Evolutionary conservation across 306 rosid genomes (phyloP), one percentile per base, ranked within the genome.

Genomic region (Fragaria iinumae): DNA sequence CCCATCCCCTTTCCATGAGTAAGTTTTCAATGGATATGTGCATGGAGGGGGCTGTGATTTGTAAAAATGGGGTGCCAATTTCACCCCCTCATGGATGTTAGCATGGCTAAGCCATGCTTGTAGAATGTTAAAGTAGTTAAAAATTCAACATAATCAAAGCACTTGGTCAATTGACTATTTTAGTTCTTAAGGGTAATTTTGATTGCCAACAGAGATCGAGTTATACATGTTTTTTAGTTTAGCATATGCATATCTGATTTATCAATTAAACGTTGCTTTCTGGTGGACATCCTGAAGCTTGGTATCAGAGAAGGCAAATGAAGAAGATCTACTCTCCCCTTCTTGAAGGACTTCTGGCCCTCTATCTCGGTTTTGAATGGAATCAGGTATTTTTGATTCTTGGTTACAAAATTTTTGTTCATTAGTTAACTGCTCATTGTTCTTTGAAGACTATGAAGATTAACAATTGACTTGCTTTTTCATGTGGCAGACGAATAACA

Each of bases 321-420:
- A 92, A 59, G 86, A 95, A 92, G 78, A 95, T 95, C 29, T 95
- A 95, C 76, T 95, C 98, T 29, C 98, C 98, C 7, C 93, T 95
- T 65, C 91, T 95, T 39, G 98, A 95, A 88, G 98, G 97, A 72
- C 87, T 92, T 34, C 80, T 95, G 23, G 98, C 97, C 34, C 98
- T 95, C 77, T 95, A 95, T 86, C 91, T 95, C 4, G 98, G 98
- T 67, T 90, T 92, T 57, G 98, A 95, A 82, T 95, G 97, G 98
- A 89, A 90, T 79, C 97, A 92, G 90, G 98, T 92, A 84, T 68
- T 27, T 66, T 8, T 48, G 63, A 67, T 36, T 41, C 25, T 69
- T 23, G 21, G 72, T 67, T 76, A 23, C 55, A 39, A 43, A 57
- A 36, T 8, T 47, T 68, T 55, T 74, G 7, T 65, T 43, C 47